Conservation (phyloP, 495 filamentous ascomycete species). For the Entonaema liquescens region DNA sequence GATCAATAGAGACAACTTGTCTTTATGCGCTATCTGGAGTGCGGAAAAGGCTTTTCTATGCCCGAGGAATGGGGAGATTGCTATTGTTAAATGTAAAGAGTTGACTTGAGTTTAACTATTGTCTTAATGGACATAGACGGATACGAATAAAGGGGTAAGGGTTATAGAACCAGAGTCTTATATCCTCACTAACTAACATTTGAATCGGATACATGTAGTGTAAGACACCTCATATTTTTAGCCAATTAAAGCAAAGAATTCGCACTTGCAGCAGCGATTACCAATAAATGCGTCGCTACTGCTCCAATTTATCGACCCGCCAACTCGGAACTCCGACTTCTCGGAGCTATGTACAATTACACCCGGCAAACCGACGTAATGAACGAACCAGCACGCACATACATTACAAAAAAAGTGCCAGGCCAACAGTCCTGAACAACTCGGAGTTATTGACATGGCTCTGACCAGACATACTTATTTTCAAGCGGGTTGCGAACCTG, state of each 20-base stretch:
- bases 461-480: neutral
- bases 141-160: no score
- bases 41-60: constrained; percentile 44
- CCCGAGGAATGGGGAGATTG: constrained; percentile 46
- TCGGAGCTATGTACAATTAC: neutral
- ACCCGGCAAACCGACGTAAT: neutral
- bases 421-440: neutral
- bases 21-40: constrained; percentile 39
- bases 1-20: constrained; percentile 41
- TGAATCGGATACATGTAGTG: no score
- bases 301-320: neutral
- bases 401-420: neutral
- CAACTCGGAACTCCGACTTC: constrained; percentile 3
- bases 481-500: constrained; percentile 25
- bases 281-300: neutral
- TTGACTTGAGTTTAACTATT: no score
- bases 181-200: no score
- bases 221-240: neutral
- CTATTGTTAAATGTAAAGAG: constrained; percentile 36
- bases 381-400: neutral
- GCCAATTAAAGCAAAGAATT: neutral
- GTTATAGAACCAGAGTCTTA: no score
- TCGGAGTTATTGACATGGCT: neutral
- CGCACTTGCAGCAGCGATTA: neutral
- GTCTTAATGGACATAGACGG: no score